Evolutionary conservation across 495 filamentous ascomycete genomes (phyloP).

Genomic region (Talaromyces trachyspermus): DNA sequence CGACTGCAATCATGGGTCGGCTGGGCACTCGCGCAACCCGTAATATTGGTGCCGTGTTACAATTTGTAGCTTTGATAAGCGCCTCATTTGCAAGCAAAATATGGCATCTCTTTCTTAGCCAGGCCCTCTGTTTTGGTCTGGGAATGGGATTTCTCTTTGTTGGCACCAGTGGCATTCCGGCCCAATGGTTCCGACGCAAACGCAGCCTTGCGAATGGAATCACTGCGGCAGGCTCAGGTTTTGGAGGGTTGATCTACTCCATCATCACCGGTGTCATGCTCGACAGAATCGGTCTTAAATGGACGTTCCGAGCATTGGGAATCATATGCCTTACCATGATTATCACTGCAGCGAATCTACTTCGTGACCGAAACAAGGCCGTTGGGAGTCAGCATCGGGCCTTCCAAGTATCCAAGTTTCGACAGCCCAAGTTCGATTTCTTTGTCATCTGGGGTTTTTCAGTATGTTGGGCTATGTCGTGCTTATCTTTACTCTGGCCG

Average conservation of each 20-base stretch:
- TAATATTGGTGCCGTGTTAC: conserved; percentile 46
- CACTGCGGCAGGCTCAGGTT: conserved; percentile 56
- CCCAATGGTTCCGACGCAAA: conserved; percentile 65
- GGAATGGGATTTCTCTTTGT: conserved; percentile 69
- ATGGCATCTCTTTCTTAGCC: conserved; percentile 65
- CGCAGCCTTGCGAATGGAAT: conserved; percentile 66
- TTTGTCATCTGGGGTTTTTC: conserved; percentile 61
- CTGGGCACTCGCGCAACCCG: conserved; percentile 46
- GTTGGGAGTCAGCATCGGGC: conserved; percentile 54
- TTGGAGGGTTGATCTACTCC: conserved; percentile 56
- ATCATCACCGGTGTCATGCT: conserved; percentile 39
- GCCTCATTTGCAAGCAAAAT: conserved; percentile 56
- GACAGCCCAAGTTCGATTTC: conserved; percentile 52
- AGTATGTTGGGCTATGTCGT: conserved; percentile 71
- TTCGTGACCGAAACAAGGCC: conserved; percentile 63
- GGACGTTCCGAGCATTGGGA: conserved; percentile 64
- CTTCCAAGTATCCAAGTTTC: conserved; percentile 58
- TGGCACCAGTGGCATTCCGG: conserved; percentile 47
- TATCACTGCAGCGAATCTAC: conserved; percentile 47
- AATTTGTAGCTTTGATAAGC: conserved; percentile 47
- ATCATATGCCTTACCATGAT: conserved; percentile 54
- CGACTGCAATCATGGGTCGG: conserved; percentile 43
- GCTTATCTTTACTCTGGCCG: conserved; percentile 68
- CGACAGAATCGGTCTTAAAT: conserved; percentile 43
- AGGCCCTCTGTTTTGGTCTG: conserved; percentile 63